A percentile compares a stretch with the other conserved stretches of the same genome.
phyloP scores from a whole-genome alignment of 441 rosid genomes.

The Gossypium davidsonii region DNA sequence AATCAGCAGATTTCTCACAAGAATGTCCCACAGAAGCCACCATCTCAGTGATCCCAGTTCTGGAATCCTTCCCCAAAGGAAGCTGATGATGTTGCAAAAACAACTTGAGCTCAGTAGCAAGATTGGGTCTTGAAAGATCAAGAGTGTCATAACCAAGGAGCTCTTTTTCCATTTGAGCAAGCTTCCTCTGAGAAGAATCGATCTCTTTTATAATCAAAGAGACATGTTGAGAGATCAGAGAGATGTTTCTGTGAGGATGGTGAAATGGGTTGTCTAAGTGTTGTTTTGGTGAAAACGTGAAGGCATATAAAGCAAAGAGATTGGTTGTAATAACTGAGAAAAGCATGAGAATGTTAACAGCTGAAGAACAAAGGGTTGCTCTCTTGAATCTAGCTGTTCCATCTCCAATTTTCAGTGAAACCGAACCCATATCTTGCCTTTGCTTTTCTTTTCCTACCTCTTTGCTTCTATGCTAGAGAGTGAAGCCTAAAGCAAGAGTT shows the following conservation, averaged over 20 bases:
- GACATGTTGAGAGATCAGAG: constrained; percentile 83
- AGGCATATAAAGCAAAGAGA: constrained; percentile 86
- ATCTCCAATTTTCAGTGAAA: constrained; percentile 12
- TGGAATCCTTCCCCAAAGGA: constrained; percentile 86
- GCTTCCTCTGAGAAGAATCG: constrained; percentile 78
- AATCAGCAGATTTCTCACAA: constrained; percentile 73
- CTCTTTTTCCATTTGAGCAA: constrained; percentile 83
- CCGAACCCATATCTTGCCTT: constrained; percentile 11
- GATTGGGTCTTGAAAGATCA: constrained; percentile 76
- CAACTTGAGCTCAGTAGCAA: constrained; percentile 71
- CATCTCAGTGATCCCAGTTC: constrained; percentile 92
- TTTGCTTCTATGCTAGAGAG: neutral
- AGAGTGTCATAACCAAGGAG: constrained; percentile 71
- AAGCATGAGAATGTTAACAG: constrained; percentile 81
- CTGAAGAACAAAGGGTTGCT: constrained; percentile 74
- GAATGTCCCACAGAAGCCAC: constrained; percentile 87
- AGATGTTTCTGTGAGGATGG: constrained; percentile 46
- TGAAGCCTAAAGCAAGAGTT: neutral
- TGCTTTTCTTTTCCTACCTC: no score
- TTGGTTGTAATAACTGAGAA: constrained; percentile 82
- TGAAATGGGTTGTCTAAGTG: constrained; percentile 21
- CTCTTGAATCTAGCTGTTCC: constrained; percentile 54
- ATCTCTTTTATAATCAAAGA: constrained; percentile 73
- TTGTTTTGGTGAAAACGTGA: constrained; percentile 49
- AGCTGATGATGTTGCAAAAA: constrained; percentile 73